A percentile compares a stretch with the other conserved stretches of the same genome.
These are phyloP conservation scores for Fusarium torulosum DNA, from an alignment of 2,329 filamentous ascomycete genomes.

Conservation along the genomic window DNA sequence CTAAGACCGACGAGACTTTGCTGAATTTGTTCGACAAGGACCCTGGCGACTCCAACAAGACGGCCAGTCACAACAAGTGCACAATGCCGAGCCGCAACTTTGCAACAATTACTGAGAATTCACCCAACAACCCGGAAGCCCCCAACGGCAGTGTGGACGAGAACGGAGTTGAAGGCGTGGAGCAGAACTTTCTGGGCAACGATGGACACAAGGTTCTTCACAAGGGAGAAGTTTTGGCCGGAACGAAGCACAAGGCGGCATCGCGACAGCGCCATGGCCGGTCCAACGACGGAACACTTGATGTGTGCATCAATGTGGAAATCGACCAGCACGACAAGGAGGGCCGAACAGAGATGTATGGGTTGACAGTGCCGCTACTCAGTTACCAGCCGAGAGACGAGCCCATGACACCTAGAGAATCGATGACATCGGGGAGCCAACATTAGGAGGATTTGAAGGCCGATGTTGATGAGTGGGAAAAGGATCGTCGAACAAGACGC, in stretches of 20 bases:
- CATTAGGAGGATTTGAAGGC: constrained; percentile 23
- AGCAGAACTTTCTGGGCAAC: constrained; percentile 58
- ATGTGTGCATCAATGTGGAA: constrained; percentile 89
- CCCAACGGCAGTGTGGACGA: constrained; percentile 44
- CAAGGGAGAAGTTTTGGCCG: constrained; percentile 80
- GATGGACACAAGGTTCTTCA: constrained; percentile 80
- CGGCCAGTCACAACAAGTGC: constrained; percentile 79
- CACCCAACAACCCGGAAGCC: constrained; percentile 63
- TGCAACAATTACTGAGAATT: constrained; percentile 90
- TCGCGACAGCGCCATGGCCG: constrained; percentile 66
- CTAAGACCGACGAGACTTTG: constrained; percentile 89
- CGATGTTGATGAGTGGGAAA: constrained; percentile 2
- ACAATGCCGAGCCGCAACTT: constrained; percentile 96
- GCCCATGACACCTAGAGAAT: constrained; percentile 45
- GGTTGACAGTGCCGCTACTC: constrained; percentile 84
- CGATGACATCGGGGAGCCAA: constrained; percentile 32
- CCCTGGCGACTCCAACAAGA: constrained; percentile 82
- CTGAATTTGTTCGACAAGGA: constrained; percentile 93
- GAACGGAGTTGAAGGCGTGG: constrained; percentile 32
- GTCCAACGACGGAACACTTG: constrained; percentile 72
- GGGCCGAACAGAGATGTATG: constrained; percentile 85
- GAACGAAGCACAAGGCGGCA: constrained; percentile 82
- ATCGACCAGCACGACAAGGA: constrained; percentile 84
- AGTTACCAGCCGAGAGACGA: constrained; percentile 52
- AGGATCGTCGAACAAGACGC: constrained; percentile 5